Conservation (phyloP, 1,284 basidiomycete species). For the Singerocomus rubriflavus region DNA sequence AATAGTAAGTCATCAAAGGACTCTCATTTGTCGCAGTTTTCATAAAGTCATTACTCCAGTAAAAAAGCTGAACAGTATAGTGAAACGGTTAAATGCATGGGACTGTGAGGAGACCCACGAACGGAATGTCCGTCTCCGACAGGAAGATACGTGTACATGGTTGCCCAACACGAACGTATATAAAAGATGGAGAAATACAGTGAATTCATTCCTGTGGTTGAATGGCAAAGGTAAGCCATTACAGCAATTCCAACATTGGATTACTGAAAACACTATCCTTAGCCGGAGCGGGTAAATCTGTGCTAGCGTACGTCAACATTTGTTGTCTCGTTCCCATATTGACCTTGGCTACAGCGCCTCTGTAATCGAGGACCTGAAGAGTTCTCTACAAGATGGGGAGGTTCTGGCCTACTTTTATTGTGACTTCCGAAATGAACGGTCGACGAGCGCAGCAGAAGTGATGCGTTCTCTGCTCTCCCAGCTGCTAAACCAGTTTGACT, state of each 20-base stretch:
- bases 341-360: not conserved
- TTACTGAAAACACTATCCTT: not conserved
- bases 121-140: not conserved
- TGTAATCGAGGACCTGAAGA: not conserved
- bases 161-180: not conserved
- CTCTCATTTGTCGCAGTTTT: too few relatives aligned
- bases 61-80: too few relatives aligned
- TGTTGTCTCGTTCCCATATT: too few relatives aligned
- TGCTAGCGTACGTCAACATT: not conserved
- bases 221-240: constrained; percentile 4
- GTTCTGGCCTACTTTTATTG: constrained; percentile 10
- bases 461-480: constrained; percentile 12
- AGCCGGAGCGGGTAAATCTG: not conserved
- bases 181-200: not conserved
- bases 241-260: too few relatives aligned
- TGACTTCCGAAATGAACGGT: constrained; percentile 11
- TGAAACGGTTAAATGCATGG: too few relatives aligned
- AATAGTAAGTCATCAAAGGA: too few relatives aligned
- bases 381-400: not conserved
- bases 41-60: too few relatives aligned
- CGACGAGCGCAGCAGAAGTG: constrained; percentile 5
- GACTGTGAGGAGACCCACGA: too few relatives aligned
- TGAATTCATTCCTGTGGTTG: constrained; percentile 7
- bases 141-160: constrained; percentile 7
- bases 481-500: not conserved